Conservation (phyloP, 257 asterid genomes). For the Linaria vulgaris region DNA sequence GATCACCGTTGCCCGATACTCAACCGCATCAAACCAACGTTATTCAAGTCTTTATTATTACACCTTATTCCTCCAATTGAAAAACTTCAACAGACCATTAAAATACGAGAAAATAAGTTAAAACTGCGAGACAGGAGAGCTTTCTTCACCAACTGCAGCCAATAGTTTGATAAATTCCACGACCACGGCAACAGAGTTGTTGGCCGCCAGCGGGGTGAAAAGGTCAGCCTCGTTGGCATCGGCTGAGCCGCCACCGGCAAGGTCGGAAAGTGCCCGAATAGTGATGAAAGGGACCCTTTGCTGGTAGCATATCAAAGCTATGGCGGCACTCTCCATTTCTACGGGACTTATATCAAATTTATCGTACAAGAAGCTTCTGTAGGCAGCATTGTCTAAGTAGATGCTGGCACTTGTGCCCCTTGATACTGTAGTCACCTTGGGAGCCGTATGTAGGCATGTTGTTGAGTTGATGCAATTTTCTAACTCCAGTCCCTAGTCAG, state of each 20-base stretch:
- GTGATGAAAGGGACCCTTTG: slow-evolving; percentile 52
- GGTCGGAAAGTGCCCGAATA: slow-evolving; percentile 57
- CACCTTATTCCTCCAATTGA: too few species aligned
- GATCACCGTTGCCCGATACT: too few species aligned
- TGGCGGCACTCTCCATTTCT: slow-evolving; percentile 61
- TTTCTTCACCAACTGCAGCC: background rate
- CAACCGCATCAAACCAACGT: too few species aligned
- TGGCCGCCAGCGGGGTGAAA: slow-evolving; percentile 43
- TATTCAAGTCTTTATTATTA: too few species aligned
- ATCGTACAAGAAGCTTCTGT: slow-evolving; percentile 32
- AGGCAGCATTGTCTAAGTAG: slow-evolving; percentile 54
- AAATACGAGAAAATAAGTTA: too few species aligned
- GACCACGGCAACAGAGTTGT: slow-evolving; percentile 42
- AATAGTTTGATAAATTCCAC: slow-evolving; percentile 44
- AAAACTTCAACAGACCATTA: too few species aligned
- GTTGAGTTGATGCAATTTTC: slow-evolving; percentile 40
- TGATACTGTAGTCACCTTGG: slow-evolving; percentile 33
- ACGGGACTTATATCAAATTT: slow-evolving; percentile 38
- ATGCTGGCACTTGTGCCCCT: slow-evolving; percentile 51
- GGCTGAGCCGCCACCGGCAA: slow-evolving; percentile 52
- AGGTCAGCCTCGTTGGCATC: slow-evolving; percentile 49
- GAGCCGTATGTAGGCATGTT: slow-evolving; percentile 35
- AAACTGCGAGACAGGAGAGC: background rate
- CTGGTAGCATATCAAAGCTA: slow-evolving; percentile 48
- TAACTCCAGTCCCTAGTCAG: slow-evolving; percentile 31